A percentile compares a stretch with the other conserved stretches of the same genome.
Conservation (phyloP, 306 rosid species). For the Corylus avellana region DNA sequence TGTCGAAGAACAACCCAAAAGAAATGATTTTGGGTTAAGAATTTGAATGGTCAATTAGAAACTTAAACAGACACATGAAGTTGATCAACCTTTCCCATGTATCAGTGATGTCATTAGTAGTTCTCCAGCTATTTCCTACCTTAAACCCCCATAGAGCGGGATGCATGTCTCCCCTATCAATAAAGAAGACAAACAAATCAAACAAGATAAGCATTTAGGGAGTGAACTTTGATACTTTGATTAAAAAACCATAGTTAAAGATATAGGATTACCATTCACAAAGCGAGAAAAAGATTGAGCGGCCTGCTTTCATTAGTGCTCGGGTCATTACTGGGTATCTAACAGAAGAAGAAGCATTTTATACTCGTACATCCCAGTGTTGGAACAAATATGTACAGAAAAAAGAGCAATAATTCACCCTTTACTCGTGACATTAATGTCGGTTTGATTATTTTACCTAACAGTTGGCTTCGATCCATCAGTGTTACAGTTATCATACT, state of each 20-base stretch:
- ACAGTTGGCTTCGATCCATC: conserved; percentile 72
- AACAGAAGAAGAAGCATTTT: conserved; percentile 17
- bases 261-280: conserved; percentile 78
- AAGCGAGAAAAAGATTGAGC: conserved; percentile 82
- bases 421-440: not conserved
- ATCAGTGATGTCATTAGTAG: conserved; percentile 77
- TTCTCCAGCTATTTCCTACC: conserved; percentile 98
- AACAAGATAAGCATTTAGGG: conserved; percentile 16
- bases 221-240: not conserved
- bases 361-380: not conserved
- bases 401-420: conserved; percentile 5
- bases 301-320: conserved; percentile 81
- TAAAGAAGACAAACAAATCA: not conserved
- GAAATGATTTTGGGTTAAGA: not conserved
- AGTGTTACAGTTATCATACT: conserved; percentile 85
- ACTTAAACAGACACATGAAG: not conserved
- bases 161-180: conserved; percentile 87
- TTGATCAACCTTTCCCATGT: conserved; percentile 74
- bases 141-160: conserved; percentile 89
- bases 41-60: not conserved
- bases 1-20: conserved; percentile 35
- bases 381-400: not conserved
- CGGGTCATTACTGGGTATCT: conserved; percentile 92
- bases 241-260: not conserved
- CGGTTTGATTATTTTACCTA: conserved; percentile 45